These are phyloP conservation scores for Amylostereum chailletii DNA, from an alignment of 1,284 basidiomycete species.

Conservation along the genomic window DNA sequence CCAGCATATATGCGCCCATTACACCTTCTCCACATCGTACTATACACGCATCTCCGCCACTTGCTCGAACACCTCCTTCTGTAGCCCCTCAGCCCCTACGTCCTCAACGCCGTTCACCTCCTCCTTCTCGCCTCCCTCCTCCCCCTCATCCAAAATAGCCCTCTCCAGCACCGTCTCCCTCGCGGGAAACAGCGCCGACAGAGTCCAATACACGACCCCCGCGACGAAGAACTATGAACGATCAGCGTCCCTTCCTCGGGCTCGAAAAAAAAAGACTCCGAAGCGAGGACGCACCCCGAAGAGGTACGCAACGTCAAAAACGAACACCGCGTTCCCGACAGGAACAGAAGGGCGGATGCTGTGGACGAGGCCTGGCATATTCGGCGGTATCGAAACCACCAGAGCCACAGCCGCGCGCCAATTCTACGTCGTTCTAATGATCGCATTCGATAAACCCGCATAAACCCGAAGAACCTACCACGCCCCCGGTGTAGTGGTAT, in stretches of 20 bases:
- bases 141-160: conserved; percentile 25
- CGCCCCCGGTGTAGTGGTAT: conserved; percentile 56
- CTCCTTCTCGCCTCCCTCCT: neutral
- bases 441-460: neutral
- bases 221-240: conserved; percentile 29
- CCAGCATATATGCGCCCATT: too few species aligned
- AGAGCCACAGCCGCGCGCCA: conserved; percentile 64
- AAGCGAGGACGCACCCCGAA: conserved; percentile 48
- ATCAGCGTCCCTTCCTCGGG: conserved; percentile 14
- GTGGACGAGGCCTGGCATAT: conserved; percentile 59
- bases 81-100: too few species aligned
- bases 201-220: conserved; percentile 35
- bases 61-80: too few species aligned
- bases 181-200: conserved; percentile 51
- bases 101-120: too few species aligned
- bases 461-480: conserved; percentile 31
- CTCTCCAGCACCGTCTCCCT: conserved; percentile 46
- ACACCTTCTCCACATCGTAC: too few species aligned
- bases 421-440: conserved; percentile 36
- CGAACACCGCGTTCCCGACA: conserved; percentile 41
- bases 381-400: conserved; percentile 53
- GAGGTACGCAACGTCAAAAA: conserved; percentile 65
- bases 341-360: conserved; percentile 52
- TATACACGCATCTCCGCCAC: too few species aligned
- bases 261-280: conserved; percentile 19